Evolutionary conservation across 139 green algal species (phyloP).

Genomic region (Picocystis salinarum): DNA sequence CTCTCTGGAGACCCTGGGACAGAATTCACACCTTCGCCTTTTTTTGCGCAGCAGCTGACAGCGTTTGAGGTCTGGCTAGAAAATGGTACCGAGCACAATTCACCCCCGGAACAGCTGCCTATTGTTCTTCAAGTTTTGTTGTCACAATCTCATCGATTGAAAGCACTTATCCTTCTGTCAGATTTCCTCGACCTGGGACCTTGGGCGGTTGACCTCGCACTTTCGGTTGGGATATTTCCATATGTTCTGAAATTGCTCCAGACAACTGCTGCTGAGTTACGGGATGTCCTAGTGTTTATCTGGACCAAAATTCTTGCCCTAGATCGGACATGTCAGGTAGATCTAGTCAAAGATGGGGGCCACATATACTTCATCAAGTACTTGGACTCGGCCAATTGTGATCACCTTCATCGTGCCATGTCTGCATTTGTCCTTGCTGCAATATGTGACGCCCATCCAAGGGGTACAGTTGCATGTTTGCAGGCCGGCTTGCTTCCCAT

Average conservation of each 20-base stretch:
- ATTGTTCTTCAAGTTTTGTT: slow-evolving; percentile 97
- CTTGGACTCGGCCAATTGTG: slow-evolving; percentile 43
- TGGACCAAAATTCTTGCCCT: slow-evolving; percentile 96
- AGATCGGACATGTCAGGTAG: slow-evolving; percentile 66
- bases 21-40: slow-evolving; percentile 29
- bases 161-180: slow-evolving; percentile 79
- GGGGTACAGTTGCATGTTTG: slow-evolving; percentile 21
- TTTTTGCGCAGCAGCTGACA: slow-evolving; percentile 95
- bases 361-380: slow-evolving; percentile 94
- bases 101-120: slow-evolving; percentile 90
- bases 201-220: slow-evolving; percentile 90
- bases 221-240: slow-evolving; percentile 95
- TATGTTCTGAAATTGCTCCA: slow-evolving; percentile 99
- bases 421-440: slow-evolving; percentile 83
- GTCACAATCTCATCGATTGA: slow-evolving; percentile 73
- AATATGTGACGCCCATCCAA: slow-evolving; percentile 63
- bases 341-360: slow-evolving; percentile 87
- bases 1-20: background rate
- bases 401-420: slow-evolving; percentile 19
- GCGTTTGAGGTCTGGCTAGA: slow-evolving; percentile 96
- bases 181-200: slow-evolving; percentile 93
- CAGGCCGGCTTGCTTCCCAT: slow-evolving; percentile 28
- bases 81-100: slow-evolving; percentile 55
- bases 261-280: slow-evolving; percentile 77
- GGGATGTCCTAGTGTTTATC: slow-evolving; percentile 92